Base-by-base conservation (phyloP, 2,329 filamentous ascomycete species). In the Rosellinia necatrix region DNA sequence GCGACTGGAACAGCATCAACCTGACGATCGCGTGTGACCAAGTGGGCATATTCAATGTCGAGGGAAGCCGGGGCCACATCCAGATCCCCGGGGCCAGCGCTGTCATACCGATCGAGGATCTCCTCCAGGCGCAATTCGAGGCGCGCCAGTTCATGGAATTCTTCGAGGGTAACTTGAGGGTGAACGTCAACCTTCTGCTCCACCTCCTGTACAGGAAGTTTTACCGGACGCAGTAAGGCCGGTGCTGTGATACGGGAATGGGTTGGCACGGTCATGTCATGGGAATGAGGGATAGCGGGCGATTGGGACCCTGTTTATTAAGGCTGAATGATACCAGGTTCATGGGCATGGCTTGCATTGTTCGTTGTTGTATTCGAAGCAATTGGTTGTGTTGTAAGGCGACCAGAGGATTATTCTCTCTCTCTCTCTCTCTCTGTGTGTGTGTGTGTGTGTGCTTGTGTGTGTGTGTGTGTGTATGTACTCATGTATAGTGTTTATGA, bases 131-230 rank as follows among this genome's bases (percentile, higher is more conserved):
- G 48, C 96, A 99, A 75, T 99, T 97, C 72, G 94, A 97, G 75
- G 92, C 94, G 65, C 90, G 92, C 67, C 92, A 97, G 75, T 96
- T 96, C 73, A 92, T 97, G 85, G 92, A 91, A 69, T 80, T 97
- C 58, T 99, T 99, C 69, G 91, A 96, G 71, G 87, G 88, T 51
- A 84, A 82, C 61, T 81, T 97, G 70, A 88, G 89, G 75, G 83
- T 99, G 69, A 97, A 97, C 74, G 94, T 99, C 69, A 99, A 99
- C 78, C 75, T 99, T 70, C 85, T 99, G 76, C 80, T 99, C 79
- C 94, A 99, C 81, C 80, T 97, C 74, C 84, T 99, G 65, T 97
- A 97, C 81, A 96, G 96, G 84, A 99, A 99, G 81, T 99, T 99
- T 75, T 99, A 99, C 72, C 79, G 85, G 59, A 88, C 86, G 58